Conservation (phyloP, 192 early-diverging fungal species). For the Powellomyces hirtus region DNA sequence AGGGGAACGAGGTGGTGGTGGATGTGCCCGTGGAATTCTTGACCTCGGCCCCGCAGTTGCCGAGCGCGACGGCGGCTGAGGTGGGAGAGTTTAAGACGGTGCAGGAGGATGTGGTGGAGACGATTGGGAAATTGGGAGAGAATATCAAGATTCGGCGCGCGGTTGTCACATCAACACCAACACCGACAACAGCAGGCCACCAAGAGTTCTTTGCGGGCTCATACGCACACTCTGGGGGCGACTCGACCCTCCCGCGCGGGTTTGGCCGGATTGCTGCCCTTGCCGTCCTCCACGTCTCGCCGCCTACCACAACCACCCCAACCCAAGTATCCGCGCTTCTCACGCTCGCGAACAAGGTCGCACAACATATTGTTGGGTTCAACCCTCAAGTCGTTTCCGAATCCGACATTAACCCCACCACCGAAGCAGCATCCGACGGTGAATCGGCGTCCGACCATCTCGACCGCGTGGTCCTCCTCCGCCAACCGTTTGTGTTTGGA, state of each 20-base stretch:
- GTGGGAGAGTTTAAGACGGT: slow-evolving; percentile 1
- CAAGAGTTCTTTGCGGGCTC: slow-evolving; percentile 32
- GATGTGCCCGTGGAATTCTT: background rate
- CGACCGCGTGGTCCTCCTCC: slow-evolving; percentile 59
- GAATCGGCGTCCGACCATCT: slow-evolving; percentile 45
- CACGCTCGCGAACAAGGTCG: slow-evolving; percentile 63
- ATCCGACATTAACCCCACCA: background rate
- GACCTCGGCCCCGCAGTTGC: background rate
- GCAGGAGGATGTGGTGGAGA: slow-evolving; percentile 63
- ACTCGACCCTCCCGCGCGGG: slow-evolving; percentile 16
- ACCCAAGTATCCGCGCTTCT: background rate
- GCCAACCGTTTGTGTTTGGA: slow-evolving; percentile 75
- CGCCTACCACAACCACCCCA: slow-evolving; percentile 18
- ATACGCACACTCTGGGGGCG: slow-evolving; percentile 72
- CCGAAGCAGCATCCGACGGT: slow-evolving; percentile 17
- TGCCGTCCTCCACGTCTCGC: slow-evolving; percentile 51
- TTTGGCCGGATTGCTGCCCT: slow-evolving; percentile 80
- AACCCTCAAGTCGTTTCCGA: slow-evolving; percentile 54
- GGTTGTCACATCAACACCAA: slow-evolving; percentile 35
- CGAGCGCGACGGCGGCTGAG: background rate
- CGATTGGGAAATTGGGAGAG: slow-evolving; percentile 85
- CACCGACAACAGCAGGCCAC: background rate
- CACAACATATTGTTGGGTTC: slow-evolving; percentile 87
- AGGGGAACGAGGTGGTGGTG: background rate
- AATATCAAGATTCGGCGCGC: slow-evolving; percentile 81